These are phyloP conservation scores for Strobilomyces dryophilus DNA, from an alignment of 768 basidiomycete species.

Conservation along the genomic window DNA sequence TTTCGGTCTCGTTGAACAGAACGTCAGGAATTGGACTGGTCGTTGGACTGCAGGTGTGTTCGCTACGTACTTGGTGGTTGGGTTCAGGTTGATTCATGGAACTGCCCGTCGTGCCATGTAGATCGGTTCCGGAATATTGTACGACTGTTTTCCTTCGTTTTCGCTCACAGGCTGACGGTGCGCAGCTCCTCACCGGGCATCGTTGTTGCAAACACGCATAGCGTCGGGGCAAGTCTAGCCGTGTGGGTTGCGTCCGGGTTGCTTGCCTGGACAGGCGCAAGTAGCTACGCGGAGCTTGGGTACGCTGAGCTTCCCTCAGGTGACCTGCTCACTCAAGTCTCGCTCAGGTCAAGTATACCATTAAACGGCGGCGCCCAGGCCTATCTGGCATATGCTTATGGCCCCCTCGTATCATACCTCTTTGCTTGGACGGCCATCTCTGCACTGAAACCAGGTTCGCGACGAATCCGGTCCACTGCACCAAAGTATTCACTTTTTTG, in stretches of 20 bases:
- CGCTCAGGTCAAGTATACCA: slow-evolving; percentile 30
- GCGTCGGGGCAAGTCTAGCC: slow-evolving; percentile 81
- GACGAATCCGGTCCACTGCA: not conserved
- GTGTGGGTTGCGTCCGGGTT: slow-evolving; percentile 83
- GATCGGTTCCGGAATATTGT: slow-evolving; percentile 96
- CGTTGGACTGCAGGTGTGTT: slow-evolving; percentile 68
- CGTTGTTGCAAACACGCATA: slow-evolving; percentile 82
- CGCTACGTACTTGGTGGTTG: not conserved
- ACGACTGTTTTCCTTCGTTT: slow-evolving; percentile 29
- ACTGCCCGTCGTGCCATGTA: slow-evolving; percentile 22
- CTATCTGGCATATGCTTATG: slow-evolving; percentile 87
- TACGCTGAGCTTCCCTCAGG: slow-evolving; percentile 37
- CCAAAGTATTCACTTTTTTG: not conserved
- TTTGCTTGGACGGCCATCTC: slow-evolving; percentile 96
- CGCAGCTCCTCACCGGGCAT: slow-evolving; percentile 87
- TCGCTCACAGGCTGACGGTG: not conserved
- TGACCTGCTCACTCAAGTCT: not conserved
- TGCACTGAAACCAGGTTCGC: slow-evolving; percentile 75
- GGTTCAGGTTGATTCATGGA: not conserved
- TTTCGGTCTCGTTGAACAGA: slow-evolving; percentile 5
- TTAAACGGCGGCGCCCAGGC: slow-evolving; percentile 59
- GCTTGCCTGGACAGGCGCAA: slow-evolving; percentile 93
- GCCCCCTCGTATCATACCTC: slow-evolving; percentile 81
- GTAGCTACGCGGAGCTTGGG: slow-evolving; percentile 90
- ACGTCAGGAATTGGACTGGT: slow-evolving; percentile 76